These are phyloP conservation scores for Suhomyces atakaporum DNA, from an alignment of 1,139 yeast genomes.

Conservation along the genomic window DNA sequence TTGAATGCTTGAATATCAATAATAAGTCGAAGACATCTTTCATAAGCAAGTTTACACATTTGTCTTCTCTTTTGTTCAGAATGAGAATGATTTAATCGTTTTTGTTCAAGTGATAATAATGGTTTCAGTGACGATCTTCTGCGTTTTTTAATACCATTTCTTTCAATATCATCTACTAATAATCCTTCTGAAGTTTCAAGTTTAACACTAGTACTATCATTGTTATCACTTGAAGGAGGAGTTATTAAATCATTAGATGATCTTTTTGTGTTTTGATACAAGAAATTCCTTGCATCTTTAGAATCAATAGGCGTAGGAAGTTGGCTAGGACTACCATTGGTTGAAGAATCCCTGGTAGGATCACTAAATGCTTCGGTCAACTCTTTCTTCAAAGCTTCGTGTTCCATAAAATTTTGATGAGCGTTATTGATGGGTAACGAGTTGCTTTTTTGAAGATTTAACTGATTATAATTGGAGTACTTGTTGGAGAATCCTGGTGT, in stretches of 20 bases:
- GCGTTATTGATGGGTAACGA: constrained; percentile 7
- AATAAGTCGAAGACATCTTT: constrained; percentile 46
- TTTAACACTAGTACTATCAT: constrained; percentile 39
- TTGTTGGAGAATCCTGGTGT: constrained; percentile 8
- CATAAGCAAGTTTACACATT: constrained; percentile 65
- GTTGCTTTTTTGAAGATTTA: constrained; percentile 8
- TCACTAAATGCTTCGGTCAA: constrained; percentile 41
- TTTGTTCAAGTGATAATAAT: constrained; percentile 63
- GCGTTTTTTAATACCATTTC: constrained; percentile 23
- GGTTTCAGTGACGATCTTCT: constrained; percentile 44
- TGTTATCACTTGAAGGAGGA: constrained; percentile 50
- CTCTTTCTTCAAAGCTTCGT: constrained; percentile 31
- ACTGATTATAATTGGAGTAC: constrained; percentile 4
- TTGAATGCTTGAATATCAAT: constrained; percentile 46
- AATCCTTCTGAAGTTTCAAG: constrained; percentile 11
- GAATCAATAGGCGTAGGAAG: constrained; percentile 38
- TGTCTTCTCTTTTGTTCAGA: constrained; percentile 78
- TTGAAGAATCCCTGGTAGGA: constrained; percentile 22
- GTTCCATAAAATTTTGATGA: constrained; percentile 14
- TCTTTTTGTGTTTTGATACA: constrained; percentile 10
- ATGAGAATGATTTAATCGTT: constrained; percentile 68
- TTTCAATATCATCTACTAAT: constrained; percentile 18
- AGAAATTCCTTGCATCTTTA: constrained; percentile 7
- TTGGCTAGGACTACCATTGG: constrained; percentile 19
- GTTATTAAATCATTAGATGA: constrained; percentile 20